These are phyloP conservation scores for Penicillium odoratum DNA, from an alignment of 495 filamentous ascomycete species.

Conservation along the genomic window DNA sequence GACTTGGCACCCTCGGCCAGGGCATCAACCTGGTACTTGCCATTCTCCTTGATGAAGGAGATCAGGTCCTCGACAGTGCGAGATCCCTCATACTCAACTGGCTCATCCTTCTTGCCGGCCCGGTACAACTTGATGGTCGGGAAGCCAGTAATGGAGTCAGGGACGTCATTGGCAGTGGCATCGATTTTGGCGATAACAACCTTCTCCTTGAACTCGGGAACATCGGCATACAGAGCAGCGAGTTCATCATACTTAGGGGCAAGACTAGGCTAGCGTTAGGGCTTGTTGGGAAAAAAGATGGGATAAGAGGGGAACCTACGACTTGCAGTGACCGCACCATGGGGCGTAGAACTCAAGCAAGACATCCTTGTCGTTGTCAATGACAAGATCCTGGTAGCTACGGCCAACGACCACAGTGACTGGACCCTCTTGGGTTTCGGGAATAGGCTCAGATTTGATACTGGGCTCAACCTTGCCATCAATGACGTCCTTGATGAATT, in stretches of 20 bases:
- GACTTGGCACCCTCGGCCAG: slow-evolving; percentile 44
- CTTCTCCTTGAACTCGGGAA: slow-evolving; percentile 71
- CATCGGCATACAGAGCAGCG: slow-evolving; percentile 71
- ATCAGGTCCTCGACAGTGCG: slow-evolving; percentile 93
- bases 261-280: slow-evolving; percentile 39
- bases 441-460: slow-evolving; percentile 97
- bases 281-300: slow-evolving; percentile 1
- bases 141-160: slow-evolving; percentile 96
- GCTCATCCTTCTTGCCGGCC: slow-evolving; percentile 80
- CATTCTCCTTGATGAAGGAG: slow-evolving; percentile 92
- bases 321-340: slow-evolving; percentile 99
- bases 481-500: slow-evolving; percentile 86
- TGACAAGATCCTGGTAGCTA: slow-evolving; percentile 89
- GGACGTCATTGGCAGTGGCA: slow-evolving; percentile 94
- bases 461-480: slow-evolving; percentile 88
- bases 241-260: slow-evolving; percentile 81
- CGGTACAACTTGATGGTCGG: slow-evolving; percentile 99
- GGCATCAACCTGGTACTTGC: slow-evolving; percentile 77
- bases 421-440: slow-evolving; percentile 89
- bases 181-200: slow-evolving; percentile 97
- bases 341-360: slow-evolving; percentile 98
- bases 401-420: slow-evolving; percentile 90
- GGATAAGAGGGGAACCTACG: slow-evolving; percentile 42
- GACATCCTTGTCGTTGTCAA: slow-evolving; percentile 95
- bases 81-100: slow-evolving; percentile 83